Percentiles rank a stretch among this genome's conserved stretches.
Conservation (phyloP, 2,329 filamentous ascomycete genomes). For the Aspergillus neoniger region DNA sequence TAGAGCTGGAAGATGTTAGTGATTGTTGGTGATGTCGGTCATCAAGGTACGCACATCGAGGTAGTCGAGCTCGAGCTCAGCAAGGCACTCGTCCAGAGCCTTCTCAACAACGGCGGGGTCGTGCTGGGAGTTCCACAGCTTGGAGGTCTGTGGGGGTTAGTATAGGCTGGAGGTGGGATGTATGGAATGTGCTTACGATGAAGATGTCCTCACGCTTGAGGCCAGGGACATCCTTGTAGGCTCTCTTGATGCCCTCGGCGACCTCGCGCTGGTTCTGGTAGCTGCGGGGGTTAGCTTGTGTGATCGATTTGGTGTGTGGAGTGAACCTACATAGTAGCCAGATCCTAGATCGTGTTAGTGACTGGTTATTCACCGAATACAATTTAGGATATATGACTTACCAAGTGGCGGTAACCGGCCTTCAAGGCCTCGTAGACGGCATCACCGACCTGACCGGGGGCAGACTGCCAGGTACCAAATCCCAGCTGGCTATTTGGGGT, state of each 20-base stretch:
- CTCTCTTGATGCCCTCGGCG: conserved; percentile 36
- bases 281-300: conserved; percentile 18
- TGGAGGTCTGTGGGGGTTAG: conserved; percentile 50
- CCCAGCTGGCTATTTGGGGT: conserved; percentile 36
- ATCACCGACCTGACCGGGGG: conserved; percentile 42
- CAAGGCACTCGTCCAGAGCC: conserved; percentile 52
- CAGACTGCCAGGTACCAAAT: conserved; percentile 46
- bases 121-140: conserved; percentile 60
- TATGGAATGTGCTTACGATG: conserved; percentile 30
- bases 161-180: neutral
- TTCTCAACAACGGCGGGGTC: conserved; percentile 53
- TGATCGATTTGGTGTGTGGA: neutral
- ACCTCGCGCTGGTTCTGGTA: conserved; percentile 45
- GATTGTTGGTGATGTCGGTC: conserved; percentile 5
- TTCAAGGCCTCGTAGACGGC: conserved; percentile 44
- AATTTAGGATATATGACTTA: conserved; percentile 19
- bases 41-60: conserved; percentile 51
- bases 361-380: neutral
- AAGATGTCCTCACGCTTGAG: conserved; percentile 46
- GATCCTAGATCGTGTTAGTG: conserved; percentile 32
- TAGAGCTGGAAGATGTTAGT: conserved; percentile 30
- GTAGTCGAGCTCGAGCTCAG: conserved; percentile 56
- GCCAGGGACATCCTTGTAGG: conserved; percentile 41
- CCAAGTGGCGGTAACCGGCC: conserved; percentile 44
- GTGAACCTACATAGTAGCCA: conserved; percentile 40